Evolutionary conservation across 768 basidiomycete species (phyloP), one percentile per base, ranked within the genome.

Genomic region (Mycena epipterygia): DNA sequence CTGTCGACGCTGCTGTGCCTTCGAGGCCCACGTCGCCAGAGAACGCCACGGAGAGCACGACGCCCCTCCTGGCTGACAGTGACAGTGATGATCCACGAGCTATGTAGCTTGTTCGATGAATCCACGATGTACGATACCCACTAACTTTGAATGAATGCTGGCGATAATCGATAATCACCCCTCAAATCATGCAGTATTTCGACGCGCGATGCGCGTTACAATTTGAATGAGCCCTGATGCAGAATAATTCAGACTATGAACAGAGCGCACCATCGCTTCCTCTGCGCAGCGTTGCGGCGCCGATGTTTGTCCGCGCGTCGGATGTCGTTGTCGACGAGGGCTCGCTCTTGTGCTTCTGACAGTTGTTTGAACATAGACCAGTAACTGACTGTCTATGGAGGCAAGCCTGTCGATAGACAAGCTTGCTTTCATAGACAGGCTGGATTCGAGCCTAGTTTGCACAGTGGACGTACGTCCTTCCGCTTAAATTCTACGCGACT

Each of bases 301-400:
- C 91, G 76, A 61, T 88, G 78, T 80, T 95, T 95, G 59, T 89
- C 92, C 23, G 90, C 93, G 67, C 93, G 83, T 76, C 93, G 86
- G 71, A 95, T 94, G 79, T 95, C 95, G 57, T 82, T 85, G 67
- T 95, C 95, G 44, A 93, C 83, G n/a, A n/a, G n/a, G n/a, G n/a
- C 78, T 95, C 95, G 32, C 74, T 77, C 64, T 95, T n/a, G n/a
- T n/a, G n/a, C n/a, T n/a, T n/a, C n/a, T n/a, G n/a, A n/a, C n/a
- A n/a, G n/a, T n/a, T n/a, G n/a, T n/a, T n/a, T n/a, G n/a, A n/a
- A n/a, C n/a, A n/a, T n/a, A n/a, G n/a, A n/a, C n/a, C n/a, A n/a
- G n/a, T n/a, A n/a, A n/a, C n/a, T n/a, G n/a, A n/a, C n/a, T n/a
- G n/a, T n/a, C n/a, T n/a, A n/a, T n/a, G n/a, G n/a, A n/a, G n/a